These are phyloP conservation scores for Malassezia furfur DNA, from an alignment of 1,284 basidiomycete species.

Conservation along the genomic window DNA sequence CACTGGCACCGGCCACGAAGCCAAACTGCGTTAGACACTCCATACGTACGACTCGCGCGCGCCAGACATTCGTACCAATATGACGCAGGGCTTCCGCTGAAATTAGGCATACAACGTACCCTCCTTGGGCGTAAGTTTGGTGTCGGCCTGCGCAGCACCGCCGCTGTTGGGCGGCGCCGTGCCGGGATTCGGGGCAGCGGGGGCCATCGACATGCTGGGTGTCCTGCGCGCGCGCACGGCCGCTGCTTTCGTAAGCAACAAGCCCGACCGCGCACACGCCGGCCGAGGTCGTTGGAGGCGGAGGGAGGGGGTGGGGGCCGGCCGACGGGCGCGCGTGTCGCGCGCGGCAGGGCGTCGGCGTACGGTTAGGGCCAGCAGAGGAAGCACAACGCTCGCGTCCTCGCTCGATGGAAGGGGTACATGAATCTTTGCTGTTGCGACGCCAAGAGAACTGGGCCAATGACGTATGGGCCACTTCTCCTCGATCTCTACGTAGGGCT, in stretches of 20 bases:
- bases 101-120: slow-evolving; percentile 3
- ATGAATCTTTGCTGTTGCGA: no score
- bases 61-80: slow-evolving; percentile 13
- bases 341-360: no score
- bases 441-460: no score
- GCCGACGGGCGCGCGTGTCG: no score
- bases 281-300: no score
- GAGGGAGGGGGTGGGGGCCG: no score
- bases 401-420: no score
- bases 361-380: no score
- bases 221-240: not conserved
- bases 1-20: slow-evolving; percentile 6
- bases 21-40: slow-evolving; percentile 1
- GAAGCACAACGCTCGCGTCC: no score
- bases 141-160: not conserved
- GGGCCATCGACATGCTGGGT: not conserved
- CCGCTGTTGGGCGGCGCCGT: not conserved
- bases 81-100: slow-evolving; percentile 12
- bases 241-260: not conserved
- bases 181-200: not conserved
- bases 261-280: not conserved
- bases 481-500: no score
- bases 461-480: no score
- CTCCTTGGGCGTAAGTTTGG: slow-evolving; percentile 11
- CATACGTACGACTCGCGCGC: slow-evolving; percentile 9